Base-by-base conservation (phyloP, 371 early-diverging fungal species). In the Actinomortierella wolfii region DNA sequence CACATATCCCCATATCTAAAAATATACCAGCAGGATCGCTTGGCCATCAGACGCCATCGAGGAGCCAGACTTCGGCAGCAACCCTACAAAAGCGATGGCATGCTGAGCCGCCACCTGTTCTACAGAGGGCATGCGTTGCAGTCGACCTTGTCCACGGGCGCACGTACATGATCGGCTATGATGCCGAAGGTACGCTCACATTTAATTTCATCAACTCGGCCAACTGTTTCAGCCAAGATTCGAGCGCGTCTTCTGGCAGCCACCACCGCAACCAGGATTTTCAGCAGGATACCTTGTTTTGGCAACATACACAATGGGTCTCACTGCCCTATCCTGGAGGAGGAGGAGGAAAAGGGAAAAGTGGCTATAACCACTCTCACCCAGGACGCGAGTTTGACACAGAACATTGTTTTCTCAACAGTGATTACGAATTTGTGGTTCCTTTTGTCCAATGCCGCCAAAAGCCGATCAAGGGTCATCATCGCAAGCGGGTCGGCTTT, bases 141-240 rank as follows among this genome's bases (percentile, higher is more conserved):
- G 57, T 69, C 26, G 69, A 69, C 47, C 50, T 48, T 23, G 44
- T 48, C 24, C 41, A 59, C 34, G 69, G 59, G 11, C 69, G 69
- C 5, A 60, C 65, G 1, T 70, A 56, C 24, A 70, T 70, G 50
- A 70, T 70, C 34, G 70, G 70, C 17, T 70, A 70, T 48, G 70
- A 64, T 40, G 51, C 70, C 23, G 41, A 56, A 11, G 43, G 64
- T 9, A 61, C 54, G 0, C 58, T 70, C 9, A 56, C 56, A 28
- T 70, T 70, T 52, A 60, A 64, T 44, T 70, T 61, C 47, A 56
- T 70, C 39, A 23, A 64, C 49, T 70, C 70, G n/a, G 48, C 56
- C 9, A 61, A 57, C n/a, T 56, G 61, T 15, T 70, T 64, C 49
- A 51, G 56, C 43, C 42, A n/a, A n/a, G n/a, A n/a, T n/a, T n/a